phyloP scores from a whole-genome alignment of 306 rosid species.

The Medicago lupulina region DNA sequence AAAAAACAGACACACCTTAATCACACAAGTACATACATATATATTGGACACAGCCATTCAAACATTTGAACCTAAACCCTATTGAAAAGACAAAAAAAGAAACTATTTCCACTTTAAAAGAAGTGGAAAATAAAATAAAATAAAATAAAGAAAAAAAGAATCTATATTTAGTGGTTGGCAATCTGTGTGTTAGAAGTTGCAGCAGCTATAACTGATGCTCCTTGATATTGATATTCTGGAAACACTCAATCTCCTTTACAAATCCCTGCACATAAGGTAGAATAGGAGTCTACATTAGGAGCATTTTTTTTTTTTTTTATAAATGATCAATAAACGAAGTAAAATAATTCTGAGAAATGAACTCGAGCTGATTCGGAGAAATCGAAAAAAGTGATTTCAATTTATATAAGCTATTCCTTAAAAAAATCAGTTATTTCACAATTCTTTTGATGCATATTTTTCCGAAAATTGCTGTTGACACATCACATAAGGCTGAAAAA shows the following conservation, averaged over 20 bases:
- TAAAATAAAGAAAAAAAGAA: conserved; percentile 34
- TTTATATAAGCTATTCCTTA: too few relatives aligned
- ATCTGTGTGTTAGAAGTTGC: conserved; percentile 40
- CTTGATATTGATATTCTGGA: conserved; percentile 33
- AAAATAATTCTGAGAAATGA: background rate
- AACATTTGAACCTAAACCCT: conserved; percentile 36
- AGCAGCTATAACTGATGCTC: conserved; percentile 39
- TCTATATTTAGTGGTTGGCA: conserved; percentile 22
- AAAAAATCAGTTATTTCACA: too few relatives aligned
- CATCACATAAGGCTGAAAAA: too few relatives aligned
- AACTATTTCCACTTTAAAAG: conserved; percentile 38
- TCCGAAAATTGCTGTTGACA: too few relatives aligned
- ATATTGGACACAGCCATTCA: conserved; percentile 27
- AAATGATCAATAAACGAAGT: conserved; percentile 17
- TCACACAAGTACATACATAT: conserved; percentile 28
- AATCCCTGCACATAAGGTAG: conserved; percentile 53
- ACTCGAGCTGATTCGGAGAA: too few relatives aligned
- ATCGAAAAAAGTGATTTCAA: too few relatives aligned
- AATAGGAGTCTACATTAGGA: conserved; percentile 15
- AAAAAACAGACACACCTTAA: conserved; percentile 36
- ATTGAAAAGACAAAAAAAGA: conserved; percentile 32
- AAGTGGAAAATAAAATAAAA: conserved; percentile 33
- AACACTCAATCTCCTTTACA: conserved; percentile 39
- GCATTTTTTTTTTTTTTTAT: conserved; percentile 17
- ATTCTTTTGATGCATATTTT: too few relatives aligned